Evolutionary conservation across 495 filamentous ascomycete genomes (phyloP).

Genomic region (Trichocladium uniseriatum): DNA sequence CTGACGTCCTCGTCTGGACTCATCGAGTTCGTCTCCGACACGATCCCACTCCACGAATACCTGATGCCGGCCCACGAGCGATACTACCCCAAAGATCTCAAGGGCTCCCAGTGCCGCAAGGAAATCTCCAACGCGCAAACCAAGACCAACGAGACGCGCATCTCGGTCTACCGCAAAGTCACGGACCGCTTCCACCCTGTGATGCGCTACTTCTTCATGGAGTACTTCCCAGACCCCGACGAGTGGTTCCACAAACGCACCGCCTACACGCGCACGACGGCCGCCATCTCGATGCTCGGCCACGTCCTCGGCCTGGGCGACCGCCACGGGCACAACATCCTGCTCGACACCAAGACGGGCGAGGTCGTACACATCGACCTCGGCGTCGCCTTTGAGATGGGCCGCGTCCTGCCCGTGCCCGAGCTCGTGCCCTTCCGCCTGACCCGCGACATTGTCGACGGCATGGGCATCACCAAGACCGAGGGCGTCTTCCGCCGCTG

Average conservation of each 20-base stretch:
- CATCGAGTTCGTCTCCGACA: constrained; percentile 93
- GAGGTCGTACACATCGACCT: constrained; percentile 97
- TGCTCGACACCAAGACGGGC: constrained; percentile 80
- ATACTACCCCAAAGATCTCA: constrained; percentile 81
- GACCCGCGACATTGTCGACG: constrained; percentile 92
- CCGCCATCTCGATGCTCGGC: constrained; percentile 89
- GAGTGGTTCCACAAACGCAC: constrained; percentile 86
- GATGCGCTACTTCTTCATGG: constrained; percentile 95
- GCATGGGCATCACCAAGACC: constrained; percentile 90
- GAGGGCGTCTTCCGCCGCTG: constrained; percentile 94
- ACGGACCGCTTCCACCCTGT: constrained; percentile 80
- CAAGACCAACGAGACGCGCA: constrained; percentile 56
- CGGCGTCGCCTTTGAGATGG: constrained; percentile 90
- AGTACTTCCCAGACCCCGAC: constrained; percentile 86
- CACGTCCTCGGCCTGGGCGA: constrained; percentile 93
- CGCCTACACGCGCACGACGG: constrained; percentile 85
- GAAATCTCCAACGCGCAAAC: constrained; percentile 62
- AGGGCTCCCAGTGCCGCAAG: constrained; percentile 62
- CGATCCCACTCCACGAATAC: constrained; percentile 81
- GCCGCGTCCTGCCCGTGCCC: constrained; percentile 85
- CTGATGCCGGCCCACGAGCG: constrained; percentile 80
- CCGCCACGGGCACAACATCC: constrained; percentile 91
- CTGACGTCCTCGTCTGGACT: constrained; percentile 76
- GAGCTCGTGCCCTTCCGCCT: constrained; percentile 93
- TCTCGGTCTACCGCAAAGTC: constrained; percentile 64